Base-by-base conservation (phyloP, 1,284 basidiomycete genomes). In the Tilletia walkeri region DNA sequence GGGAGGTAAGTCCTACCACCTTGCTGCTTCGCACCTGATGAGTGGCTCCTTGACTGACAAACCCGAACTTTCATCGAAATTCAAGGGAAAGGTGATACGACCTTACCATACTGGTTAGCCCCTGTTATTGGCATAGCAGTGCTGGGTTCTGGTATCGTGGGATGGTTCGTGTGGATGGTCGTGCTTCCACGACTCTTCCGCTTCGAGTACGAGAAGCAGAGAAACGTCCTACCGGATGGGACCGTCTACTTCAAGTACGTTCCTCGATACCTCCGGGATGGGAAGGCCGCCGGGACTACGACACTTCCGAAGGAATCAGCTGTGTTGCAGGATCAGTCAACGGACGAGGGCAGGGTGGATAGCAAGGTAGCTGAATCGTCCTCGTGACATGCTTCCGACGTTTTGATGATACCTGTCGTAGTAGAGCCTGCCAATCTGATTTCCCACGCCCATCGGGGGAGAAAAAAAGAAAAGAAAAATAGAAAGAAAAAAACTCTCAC, bases 111-210 rank as follows among this genome's bases (percentile, higher is more conserved):
- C 65, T 66, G 65, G 65, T 45, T 66, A 4, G 65, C 65, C 7
- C 65, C 65, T 20, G 65, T 66, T 7, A 34, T 66, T 7, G 65
- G 65, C 16, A 66, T 66, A 20, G 41, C 41, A 20, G 45, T 66
- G 41, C 41, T 66, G 3, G 45, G 24, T n/a, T 12, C 65, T 7
- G 65, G 65, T 30, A 45, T 66, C 7, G 41, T 66, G 12, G 41
- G 47, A 20, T 66, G 65, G 65, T 66, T 66, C 41, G 65, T 66
- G 24, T 66, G 65, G 65, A 47, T 48, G 47, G 39, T 41, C 20
- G 45, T 66, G 4, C 41, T 66, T 4, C 65, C 65, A 14, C 20
- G 24, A 30, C 18, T 48, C n/a, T n/a, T 45, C 65, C 10, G 41
- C 7, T 66, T 66, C 65, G 45, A 66, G 45, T 66, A 66, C 65